phyloP scores from a whole-genome alignment of 2,329 filamentous ascomycete genomes.

The Graphilbum ipis-grandicollis region DNA sequence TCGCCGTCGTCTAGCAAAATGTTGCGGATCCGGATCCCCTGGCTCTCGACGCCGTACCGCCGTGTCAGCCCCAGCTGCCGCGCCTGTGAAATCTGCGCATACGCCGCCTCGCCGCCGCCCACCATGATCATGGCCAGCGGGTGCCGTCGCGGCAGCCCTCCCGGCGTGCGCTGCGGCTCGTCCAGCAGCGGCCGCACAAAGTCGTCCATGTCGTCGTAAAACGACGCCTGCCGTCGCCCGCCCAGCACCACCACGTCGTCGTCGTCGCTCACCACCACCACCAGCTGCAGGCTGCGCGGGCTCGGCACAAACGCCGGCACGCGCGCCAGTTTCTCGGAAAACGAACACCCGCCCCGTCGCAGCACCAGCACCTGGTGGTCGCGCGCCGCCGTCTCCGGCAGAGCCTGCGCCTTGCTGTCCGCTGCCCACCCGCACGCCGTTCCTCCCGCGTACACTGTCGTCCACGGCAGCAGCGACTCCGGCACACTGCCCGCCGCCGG shows the following conservation, averaged over 20 bases:
- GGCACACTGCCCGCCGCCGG: slow-evolving; percentile 18
- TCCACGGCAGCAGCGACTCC: slow-evolving; percentile 42
- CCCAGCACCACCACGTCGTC: slow-evolving; percentile 15
- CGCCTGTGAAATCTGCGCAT: slow-evolving; percentile 45
- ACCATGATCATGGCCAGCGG: slow-evolving; percentile 75
- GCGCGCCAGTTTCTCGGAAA: slow-evolving; percentile 64
- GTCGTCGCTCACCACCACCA: slow-evolving; percentile 56
- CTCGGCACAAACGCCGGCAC: slow-evolving; percentile 62
- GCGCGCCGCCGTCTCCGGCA: slow-evolving; percentile 32
- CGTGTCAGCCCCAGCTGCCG: slow-evolving; percentile 57
- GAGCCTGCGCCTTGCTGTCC: too few species aligned
- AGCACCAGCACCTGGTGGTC: slow-evolving; percentile 66
- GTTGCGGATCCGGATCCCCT: slow-evolving; percentile 65
- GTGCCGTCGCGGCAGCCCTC: slow-evolving; percentile 50
- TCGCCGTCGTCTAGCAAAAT: slow-evolving; percentile 39
- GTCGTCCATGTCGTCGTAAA: slow-evolving; percentile 15
- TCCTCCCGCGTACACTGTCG: slow-evolving; percentile 51
- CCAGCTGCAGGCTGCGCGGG: slow-evolving; percentile 50
- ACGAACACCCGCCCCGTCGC: slow-evolving; percentile 67
- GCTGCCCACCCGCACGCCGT: slow-evolving; percentile 49
- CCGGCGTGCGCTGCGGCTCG: slow-evolving; percentile 51
- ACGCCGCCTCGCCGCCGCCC: slow-evolving; percentile 48
- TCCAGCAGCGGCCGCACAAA: slow-evolving; percentile 52
- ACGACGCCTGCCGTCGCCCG: slow-evolving; percentile 7
- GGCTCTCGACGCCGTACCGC: slow-evolving; percentile 64